phyloP scores from a whole-genome alignment of 2,329 filamentous ascomycete genomes.

The Byssoonygena ceratinophila region DNA sequence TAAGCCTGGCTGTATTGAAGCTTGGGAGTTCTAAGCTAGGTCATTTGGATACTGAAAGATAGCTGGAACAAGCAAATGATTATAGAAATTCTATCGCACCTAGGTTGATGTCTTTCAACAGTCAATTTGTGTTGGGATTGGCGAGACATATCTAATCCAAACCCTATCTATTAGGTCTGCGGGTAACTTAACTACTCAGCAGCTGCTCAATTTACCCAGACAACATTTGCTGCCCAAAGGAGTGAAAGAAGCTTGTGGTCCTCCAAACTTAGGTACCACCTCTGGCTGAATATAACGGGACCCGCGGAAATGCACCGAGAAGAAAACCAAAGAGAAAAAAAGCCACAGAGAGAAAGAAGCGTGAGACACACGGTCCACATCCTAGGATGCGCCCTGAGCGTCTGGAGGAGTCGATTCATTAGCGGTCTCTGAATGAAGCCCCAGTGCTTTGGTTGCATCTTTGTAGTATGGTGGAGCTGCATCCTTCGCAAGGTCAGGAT shows the following conservation, averaged over 20 bases:
- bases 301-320: background rate
- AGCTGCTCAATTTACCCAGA: background rate
- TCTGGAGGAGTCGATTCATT: background rate
- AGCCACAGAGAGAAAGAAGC: background rate
- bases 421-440: conserved; percentile 20
- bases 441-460: conserved; percentile 33
- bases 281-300: background rate
- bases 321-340: background rate
- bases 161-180: background rate
- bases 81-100: too few species aligned
- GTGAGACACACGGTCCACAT: background rate
- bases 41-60: too few species aligned
- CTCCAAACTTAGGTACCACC: background rate
- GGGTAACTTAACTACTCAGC: background rate
- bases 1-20: too few species aligned
- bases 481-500: conserved; percentile 42
- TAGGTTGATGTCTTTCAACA: too few species aligned
- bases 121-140: too few species aligned
- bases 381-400: background rate
- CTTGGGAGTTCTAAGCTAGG: too few species aligned
- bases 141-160: background rate
- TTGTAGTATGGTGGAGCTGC: conserved; percentile 37
- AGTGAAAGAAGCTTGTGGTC: background rate
- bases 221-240: background rate
- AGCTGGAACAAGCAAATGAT: too few species aligned